Evolutionary conservation across 768 basidiomycete genomes (phyloP), one percentile per base, ranked within the genome.

Genomic region (Collybiopsis confluens): DNA sequence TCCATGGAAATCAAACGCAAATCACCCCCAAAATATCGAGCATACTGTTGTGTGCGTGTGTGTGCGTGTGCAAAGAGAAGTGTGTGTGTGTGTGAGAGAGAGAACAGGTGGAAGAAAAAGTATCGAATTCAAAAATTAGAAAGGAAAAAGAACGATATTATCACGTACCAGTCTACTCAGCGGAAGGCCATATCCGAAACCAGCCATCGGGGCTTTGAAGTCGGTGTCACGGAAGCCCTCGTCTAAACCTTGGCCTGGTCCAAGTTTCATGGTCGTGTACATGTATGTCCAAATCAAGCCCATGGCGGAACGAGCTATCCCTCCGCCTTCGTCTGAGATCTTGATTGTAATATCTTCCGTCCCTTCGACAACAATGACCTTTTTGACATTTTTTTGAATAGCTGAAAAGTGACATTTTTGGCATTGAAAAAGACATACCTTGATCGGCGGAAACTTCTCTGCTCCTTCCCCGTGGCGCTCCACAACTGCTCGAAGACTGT

Each of bases 261-360:
- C 76, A 66, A 81, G 78, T 43, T 73, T 73, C 90, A 90, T 89
- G 11, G 87, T 92, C 47, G 91, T 92, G 61, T 92, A 92, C 92
- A 97, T 96, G 68, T 94, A 98, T 54, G 96, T 99, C 97, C 97
- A 99, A 50, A 99, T 96, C 43, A 95, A 78, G 13, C 46, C 7
- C 94, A 98, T 88, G 0, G 92, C 91, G 56, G 87, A 70, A 36
- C 92, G 70, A 23, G 92, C 82, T 53, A 98, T 98, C 0, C 96
- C 94, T 0, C 96, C 96, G 2, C 96, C 96, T 67, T 99, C 96
- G 64, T 99, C 96, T 1, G 85, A 87, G 56, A 99, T 97, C 80
- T 99, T 99, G 79, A 99, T 92, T 2, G 96, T 98, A 62, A 98
- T 97, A 63, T 98, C 96, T 65, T 98, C 96, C 58, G 86, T 90